Conservation (phyloP, 257 asterid species). For the Verbascum thapsus region DNA sequence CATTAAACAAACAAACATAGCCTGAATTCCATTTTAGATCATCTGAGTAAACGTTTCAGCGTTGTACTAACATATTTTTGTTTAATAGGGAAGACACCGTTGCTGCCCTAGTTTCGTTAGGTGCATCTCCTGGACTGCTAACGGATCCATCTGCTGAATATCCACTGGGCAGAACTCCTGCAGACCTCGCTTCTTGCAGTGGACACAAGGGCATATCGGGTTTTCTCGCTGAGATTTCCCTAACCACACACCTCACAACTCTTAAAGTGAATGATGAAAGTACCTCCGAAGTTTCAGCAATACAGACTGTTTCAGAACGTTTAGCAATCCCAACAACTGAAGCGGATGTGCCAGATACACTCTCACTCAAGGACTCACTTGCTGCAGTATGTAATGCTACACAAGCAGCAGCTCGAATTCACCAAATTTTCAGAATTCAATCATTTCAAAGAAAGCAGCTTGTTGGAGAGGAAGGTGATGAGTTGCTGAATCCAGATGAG, state of each 20-base stretch:
- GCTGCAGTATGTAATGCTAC: constrained; percentile 94
- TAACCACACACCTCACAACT: constrained; percentile 69
- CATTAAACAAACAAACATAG: too few relatives aligned
- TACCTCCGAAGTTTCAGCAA: constrained; percentile 43
- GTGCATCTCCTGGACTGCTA: constrained; percentile 81
- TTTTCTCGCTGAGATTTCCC: constrained; percentile 78
- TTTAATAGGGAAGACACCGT: constrained; percentile 84
- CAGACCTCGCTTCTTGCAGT: constrained; percentile 81
- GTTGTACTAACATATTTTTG: constrained; percentile 23
- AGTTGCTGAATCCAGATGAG: constrained; percentile 48
- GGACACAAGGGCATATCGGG: constrained; percentile 98
- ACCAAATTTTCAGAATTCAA: constrained; percentile 78
- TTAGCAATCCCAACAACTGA: constrained; percentile 67
- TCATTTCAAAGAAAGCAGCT: constrained; percentile 86
- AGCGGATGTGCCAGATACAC: constrained; percentile 69
- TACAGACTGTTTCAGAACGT: constrained; percentile 71
- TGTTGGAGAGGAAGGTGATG: constrained; percentile 46
- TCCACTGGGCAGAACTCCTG: constrained; percentile 79
- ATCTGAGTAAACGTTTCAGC: constrained; percentile 3
- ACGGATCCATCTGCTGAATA: constrained; percentile 79
- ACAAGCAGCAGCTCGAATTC: constrained; percentile 93
- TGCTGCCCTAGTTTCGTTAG: constrained; percentile 79
- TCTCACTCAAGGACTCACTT: constrained; percentile 82
- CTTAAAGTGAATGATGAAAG: constrained; percentile 62
- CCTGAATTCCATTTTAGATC: constrained; percentile 16